Base-by-base conservation (phyloP, 192 early-diverging fungal genomes). In the Gigaspora rosea region DNA sequence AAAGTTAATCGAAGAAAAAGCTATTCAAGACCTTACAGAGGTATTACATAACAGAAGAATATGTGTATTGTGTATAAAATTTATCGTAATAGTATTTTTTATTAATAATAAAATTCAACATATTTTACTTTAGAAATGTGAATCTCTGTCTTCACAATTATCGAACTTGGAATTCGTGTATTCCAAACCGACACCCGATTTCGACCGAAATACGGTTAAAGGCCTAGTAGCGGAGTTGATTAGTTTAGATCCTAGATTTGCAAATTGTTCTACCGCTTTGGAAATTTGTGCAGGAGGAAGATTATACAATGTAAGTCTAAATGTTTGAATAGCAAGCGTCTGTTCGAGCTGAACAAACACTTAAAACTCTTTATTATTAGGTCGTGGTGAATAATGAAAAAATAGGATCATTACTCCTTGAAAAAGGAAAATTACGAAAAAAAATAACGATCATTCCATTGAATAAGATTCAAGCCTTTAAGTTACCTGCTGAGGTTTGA, bases 261-360 rank as follows among this genome's bases (percentile, higher is more conserved):
- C 79, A 20, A 81, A 92, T 57, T 86, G 88, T 13, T 82, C 92
- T 0, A 91, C 90, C 16, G 98, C 98, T 1, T 84, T 99, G 11
- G 98, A 99, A 80, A 91, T 97, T 73, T 94, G 92, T 63, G 98
- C 98, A n/a, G 95, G 97, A 58, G 94, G 95, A 4, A 86, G 89
- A 66, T 87, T 99, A 16, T 97, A 94, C 81, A 96, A 98, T 81
- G 96, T 94, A 84, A 59, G 58, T 13, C 16, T 18, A 27, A 27
- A 27, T 27, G 27, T 27, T 27, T 27, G 27, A 27, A 27, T 27
- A 27, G 27, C 27, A 27, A 27, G 27, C 27, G 27, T 27, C 27
- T 27, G 27, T 27, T 27, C 27, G 1, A 27, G 27, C 27, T 27
- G 27, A 27, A 27, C 27, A 27, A 1, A 15, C 20, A 41, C 18